Conservation (phyloP, 306 rosid genomes). For the Macrotyloma uniflorum region DNA sequence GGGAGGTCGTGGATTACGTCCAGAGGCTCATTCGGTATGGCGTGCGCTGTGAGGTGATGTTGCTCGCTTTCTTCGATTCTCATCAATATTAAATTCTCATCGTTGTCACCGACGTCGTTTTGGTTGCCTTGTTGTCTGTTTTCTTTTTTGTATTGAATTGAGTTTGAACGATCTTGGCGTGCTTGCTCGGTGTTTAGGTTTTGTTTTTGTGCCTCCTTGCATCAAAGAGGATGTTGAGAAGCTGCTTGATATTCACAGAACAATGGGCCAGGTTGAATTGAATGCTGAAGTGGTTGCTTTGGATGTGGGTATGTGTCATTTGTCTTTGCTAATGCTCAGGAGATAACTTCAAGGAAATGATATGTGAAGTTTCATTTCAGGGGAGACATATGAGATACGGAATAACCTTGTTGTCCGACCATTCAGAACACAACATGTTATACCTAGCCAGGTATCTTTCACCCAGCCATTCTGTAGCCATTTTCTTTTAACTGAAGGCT, state of each 20-base stretch:
- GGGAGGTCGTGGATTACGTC: slow-evolving; percentile 53
- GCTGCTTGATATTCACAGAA: slow-evolving; percentile 80
- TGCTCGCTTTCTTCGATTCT: background rate
- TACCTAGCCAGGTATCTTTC: slow-evolving; percentile 89
- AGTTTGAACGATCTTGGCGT: background rate
- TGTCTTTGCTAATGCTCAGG: slow-evolving; percentile 13
- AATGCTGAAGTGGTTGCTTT: slow-evolving; percentile 81
- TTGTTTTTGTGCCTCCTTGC: slow-evolving; percentile 86
- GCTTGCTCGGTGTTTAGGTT: background rate
- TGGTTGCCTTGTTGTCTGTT: background rate
- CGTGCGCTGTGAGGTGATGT: slow-evolving; percentile 52
- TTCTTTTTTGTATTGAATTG: background rate
- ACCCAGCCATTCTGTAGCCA: background rate
- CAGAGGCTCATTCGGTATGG: slow-evolving; percentile 45
- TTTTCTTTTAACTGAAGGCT: background rate
- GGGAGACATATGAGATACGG: slow-evolving; percentile 93
- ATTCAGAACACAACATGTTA: slow-evolving; percentile 86
- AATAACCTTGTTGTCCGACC: slow-evolving; percentile 92
- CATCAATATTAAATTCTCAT: background rate
- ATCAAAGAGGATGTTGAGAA: slow-evolving; percentile 88
- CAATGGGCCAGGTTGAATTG: slow-evolving; percentile 84
- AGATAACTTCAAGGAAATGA: slow-evolving; percentile 34
- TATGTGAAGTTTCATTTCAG: slow-evolving; percentile 54
- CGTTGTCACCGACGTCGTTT: background rate
- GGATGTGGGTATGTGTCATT: slow-evolving; percentile 75